Evolutionary conservation across 768 basidiomycete genomes (phyloP).

Genomic region (Amanita exitialis): DNA sequence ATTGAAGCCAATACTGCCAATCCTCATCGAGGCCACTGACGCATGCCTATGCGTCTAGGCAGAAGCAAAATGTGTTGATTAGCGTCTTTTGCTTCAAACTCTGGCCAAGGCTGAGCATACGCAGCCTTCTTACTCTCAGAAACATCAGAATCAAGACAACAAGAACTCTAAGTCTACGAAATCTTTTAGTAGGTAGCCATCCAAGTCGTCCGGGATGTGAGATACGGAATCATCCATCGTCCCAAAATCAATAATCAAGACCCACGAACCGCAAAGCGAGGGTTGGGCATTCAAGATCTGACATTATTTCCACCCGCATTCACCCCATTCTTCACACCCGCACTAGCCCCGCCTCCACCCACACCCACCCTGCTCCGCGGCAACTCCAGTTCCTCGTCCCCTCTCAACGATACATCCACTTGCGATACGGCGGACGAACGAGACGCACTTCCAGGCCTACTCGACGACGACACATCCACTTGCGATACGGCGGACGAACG

Average conservation of each 20-base stretch:
- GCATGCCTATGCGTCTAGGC: no score
- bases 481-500: slow-evolving; percentile 1
- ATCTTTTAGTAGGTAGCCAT: no score
- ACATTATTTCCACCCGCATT: background rate
- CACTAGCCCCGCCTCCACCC: background rate
- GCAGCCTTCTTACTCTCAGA: no score
- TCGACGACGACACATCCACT: background rate
- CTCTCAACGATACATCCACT: slow-evolving; percentile 1
- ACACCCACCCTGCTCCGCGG: background rate
- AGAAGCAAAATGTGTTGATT: no score
- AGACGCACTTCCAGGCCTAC: background rate
- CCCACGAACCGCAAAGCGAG: background rate
- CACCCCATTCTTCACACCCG: background rate
- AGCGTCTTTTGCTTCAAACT: no score
- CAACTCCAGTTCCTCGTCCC: background rate
- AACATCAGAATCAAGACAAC: no score
- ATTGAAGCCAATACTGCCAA: no score
- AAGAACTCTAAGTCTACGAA: no score
- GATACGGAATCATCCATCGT: no score
- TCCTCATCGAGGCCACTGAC: no score
- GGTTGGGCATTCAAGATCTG: background rate
- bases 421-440: slow-evolving; percentile 2
- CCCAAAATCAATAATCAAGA: background rate
- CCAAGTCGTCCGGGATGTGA: no score
- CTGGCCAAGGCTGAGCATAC: no score